These are phyloP conservation scores for Xylaria venustula DNA, from an alignment of 495 filamentous ascomycete genomes.

Conservation along the genomic window DNA sequence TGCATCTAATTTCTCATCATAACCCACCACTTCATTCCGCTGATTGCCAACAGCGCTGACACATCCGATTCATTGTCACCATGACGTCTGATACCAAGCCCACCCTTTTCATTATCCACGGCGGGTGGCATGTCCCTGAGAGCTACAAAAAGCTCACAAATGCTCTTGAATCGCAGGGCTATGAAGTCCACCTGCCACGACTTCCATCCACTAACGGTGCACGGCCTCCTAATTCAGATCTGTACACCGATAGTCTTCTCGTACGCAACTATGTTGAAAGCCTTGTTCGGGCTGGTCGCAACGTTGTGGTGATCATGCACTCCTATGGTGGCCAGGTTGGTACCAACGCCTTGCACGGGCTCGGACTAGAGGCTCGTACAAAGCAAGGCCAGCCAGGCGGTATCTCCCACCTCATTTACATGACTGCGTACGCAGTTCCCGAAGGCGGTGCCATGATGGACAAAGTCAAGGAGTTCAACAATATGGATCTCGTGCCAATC, in stretches of 20 bases:
- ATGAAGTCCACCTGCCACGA: slow-evolving; percentile 30
- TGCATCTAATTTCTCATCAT: too few relatives aligned
- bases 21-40: too few relatives aligned
- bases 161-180: slow-evolving; percentile 26
- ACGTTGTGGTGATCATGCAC: slow-evolving; percentile 33
- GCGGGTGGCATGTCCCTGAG: slow-evolving; percentile 31
- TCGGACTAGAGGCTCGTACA: slow-evolving; percentile 14
- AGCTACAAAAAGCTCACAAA: slow-evolving; percentile 30
- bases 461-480: slow-evolving; percentile 29
- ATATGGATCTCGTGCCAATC: slow-evolving; percentile 28
- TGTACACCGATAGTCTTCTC: slow-evolving; percentile 31
- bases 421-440: slow-evolving; percentile 27
- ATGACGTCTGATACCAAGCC: slow-evolving; percentile 1
- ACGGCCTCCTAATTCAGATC: slow-evolving; percentile 19
- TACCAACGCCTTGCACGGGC: slow-evolving; percentile 27
- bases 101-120: slow-evolving; percentile 24
- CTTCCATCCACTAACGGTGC: slow-evolving; percentile 24
- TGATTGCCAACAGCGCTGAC: neutral
- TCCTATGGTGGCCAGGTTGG: slow-evolving; percentile 37
- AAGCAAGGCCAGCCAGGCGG: slow-evolving; percentile 17
- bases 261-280: slow-evolving; percentile 24
- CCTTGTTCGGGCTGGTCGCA: slow-evolving; percentile 24
- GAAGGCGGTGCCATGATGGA: slow-evolving; percentile 26
- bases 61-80: neutral
- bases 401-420: slow-evolving; percentile 31